Conservation (phyloP, 2,329 filamentous ascomycete species). For the Diaporthe citri region DNA sequence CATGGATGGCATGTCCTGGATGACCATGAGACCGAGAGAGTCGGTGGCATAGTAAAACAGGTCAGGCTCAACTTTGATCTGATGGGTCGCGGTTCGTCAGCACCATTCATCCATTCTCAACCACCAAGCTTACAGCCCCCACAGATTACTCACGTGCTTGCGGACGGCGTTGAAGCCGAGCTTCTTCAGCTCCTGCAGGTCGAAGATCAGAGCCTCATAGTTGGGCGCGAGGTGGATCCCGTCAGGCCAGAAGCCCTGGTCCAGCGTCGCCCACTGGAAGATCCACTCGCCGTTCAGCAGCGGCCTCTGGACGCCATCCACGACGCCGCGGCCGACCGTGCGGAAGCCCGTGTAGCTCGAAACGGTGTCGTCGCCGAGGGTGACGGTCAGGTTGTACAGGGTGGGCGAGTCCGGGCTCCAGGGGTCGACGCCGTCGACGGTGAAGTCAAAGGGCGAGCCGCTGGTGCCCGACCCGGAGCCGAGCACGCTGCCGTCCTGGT, state of each 20-base stretch:
- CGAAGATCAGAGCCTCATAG: constrained; percentile 75
- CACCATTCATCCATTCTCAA: not conserved
- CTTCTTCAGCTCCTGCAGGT: constrained; percentile 72
- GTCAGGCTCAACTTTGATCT: constrained; percentile 76
- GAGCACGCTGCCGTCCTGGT: constrained; percentile 55
- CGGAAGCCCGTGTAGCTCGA: constrained; percentile 78
- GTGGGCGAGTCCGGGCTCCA: constrained; percentile 75
- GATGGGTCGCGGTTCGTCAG: not conserved
- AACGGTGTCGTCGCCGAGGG: constrained; percentile 63
- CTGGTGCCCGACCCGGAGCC: constrained; percentile 58
- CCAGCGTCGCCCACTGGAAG: constrained; percentile 76
- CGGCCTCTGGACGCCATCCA: constrained; percentile 71
- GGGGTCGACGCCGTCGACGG: constrained; percentile 64
- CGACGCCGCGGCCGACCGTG: constrained; percentile 67
- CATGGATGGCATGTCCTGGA: constrained; percentile 80
- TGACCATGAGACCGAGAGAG: constrained; percentile 73
- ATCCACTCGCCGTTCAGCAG: constrained; percentile 77
- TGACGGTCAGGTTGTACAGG: constrained; percentile 74
- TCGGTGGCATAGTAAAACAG: constrained; percentile 78
- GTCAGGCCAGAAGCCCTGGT: constrained; percentile 80
- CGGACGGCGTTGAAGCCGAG: constrained; percentile 79
- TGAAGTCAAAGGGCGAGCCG: constrained; percentile 66
- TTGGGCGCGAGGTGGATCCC: constrained; percentile 75
- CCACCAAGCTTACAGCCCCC: not conserved
- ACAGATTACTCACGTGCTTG: constrained; percentile 69